Evolutionary conservation across 2,329 filamentous ascomycete species (phyloP).

Genomic region (Paramyrothecium roridum): DNA sequence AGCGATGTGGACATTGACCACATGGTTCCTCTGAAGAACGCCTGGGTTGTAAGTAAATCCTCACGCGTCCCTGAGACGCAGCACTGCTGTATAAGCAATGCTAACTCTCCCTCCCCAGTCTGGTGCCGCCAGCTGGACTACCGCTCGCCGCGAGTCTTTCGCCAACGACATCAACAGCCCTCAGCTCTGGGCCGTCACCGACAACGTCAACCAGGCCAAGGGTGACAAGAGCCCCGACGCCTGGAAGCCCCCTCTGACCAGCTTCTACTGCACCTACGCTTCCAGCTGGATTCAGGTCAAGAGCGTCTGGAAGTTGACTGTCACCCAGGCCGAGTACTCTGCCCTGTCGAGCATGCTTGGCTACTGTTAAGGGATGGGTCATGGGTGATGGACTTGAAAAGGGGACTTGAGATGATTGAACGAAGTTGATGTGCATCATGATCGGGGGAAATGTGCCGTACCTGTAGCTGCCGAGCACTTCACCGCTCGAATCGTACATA

Average conservation of each 20-base stretch:
- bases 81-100: background rate
- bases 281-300: constrained; percentile 77
- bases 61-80: background rate
- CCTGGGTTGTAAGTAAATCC: constrained; percentile 63
- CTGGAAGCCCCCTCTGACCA: constrained; percentile 70
- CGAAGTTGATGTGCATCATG: background rate
- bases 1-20: constrained; percentile 80
- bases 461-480: background rate
- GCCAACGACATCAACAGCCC: constrained; percentile 76
- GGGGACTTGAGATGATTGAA: background rate
- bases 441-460: background rate
- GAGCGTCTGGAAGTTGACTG: constrained; percentile 63
- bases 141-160: constrained; percentile 61
- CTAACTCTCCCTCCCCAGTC: constrained; percentile 41
- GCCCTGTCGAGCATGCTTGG: constrained; percentile 50
- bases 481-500: background rate
- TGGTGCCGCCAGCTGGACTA: constrained; percentile 71
- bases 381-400: background rate
- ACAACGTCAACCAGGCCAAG: constrained; percentile 71
- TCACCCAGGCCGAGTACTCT: constrained; percentile 70
- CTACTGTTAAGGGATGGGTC: constrained; percentile 18
- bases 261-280: constrained; percentile 77
- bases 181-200: constrained; percentile 77
- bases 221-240: constrained; percentile 69
- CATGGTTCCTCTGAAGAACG: constrained; percentile 76